phyloP scores from a whole-genome alignment of 1,139 yeast species.

The Nakaseomyces uthaithaninus region DNA sequence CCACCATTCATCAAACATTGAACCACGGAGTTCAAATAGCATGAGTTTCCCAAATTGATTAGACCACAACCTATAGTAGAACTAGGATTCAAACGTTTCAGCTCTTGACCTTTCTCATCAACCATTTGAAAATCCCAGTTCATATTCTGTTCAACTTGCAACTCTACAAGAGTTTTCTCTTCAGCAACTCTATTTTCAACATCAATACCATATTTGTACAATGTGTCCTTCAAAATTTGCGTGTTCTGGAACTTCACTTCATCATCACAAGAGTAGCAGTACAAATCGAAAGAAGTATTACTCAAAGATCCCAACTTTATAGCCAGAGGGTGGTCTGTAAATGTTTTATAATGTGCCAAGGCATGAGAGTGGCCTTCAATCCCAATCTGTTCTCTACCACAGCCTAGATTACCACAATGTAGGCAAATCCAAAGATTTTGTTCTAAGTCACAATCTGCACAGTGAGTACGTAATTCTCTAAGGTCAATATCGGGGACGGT shows the following conservation, averaged over 20 bases:
- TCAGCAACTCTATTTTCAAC: constrained; percentile 43
- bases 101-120: constrained; percentile 58
- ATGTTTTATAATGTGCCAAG: constrained; percentile 50
- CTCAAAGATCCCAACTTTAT: constrained; percentile 86
- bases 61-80: constrained; percentile 55
- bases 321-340: constrained; percentile 65
- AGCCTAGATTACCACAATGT: constrained; percentile 79
- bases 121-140: constrained; percentile 89
- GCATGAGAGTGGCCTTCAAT: constrained; percentile 91
- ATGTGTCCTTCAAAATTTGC: constrained; percentile 36
- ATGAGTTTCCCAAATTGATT: constrained; percentile 84
- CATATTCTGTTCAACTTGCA: constrained; percentile 85
- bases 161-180: constrained; percentile 79
- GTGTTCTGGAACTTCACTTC: constrained; percentile 66
- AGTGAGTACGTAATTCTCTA: constrained; percentile 35
- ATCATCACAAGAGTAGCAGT: constrained; percentile 83
- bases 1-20: constrained; percentile 55
- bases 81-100: constrained; percentile 56
- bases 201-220: constrained; percentile 63
- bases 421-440: constrained; percentile 90
- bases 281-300: constrained; percentile 61
- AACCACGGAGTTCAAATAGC: constrained; percentile 76
- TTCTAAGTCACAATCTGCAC: constrained; percentile 58
- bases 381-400: constrained; percentile 92
- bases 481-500: constrained; percentile 34